Base-by-base conservation (phyloP, 1,284 basidiomycete species). In the Rhodotorula sp. region DNA sequence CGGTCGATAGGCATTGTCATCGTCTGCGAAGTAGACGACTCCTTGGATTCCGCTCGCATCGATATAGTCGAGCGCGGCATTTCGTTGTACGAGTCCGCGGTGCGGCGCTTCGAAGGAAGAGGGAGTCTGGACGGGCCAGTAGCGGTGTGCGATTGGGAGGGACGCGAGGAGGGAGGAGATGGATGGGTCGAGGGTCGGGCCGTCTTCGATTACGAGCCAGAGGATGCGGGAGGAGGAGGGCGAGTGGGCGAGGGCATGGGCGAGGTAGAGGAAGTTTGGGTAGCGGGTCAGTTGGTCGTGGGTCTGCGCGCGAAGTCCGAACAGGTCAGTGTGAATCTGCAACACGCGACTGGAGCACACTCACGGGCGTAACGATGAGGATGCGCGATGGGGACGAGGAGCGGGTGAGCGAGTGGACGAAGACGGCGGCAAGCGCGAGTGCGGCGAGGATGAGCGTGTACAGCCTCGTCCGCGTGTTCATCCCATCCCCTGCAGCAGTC, bases 151-250 rank as follows among this genome's bases (percentile, higher is more conserved):
- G 31, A 56, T 5, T 8, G 30, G 34, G 7, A 18, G 28, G 3
- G 51, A 34, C 11, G 6, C 20, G 7, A 66, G 53, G 10, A 61
- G 48, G 13, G 22, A 28, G 22, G 24, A 11, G 44, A 66, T 28
- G 4, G 65, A 51, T 3, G 52, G 44, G 53, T 66, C 59, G 40
- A 20, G 52, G 34, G 51, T 26, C 18, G 51, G 18, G 24, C 59
- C 58, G n/a, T 66, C 65, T 53, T 66, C 65, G 65, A 66, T 46
- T 46, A 66, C 51, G 46, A 66, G 18, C 65, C 65, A 66, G 15
- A 55, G 18, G 28, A 65, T 7, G 10, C 22, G 28, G 9, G 28
- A 18, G 58, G 54, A 34, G 10, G 24, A 37, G 13, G 22, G 31
- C 9, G 54, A 56, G 22, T 31, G 30, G 34, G 34, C 54, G 24